Percentiles rank a stretch among this genome's conserved stretches.
phyloP scores from a whole-genome alignment of 345 rosid species.

The Pseudoturritis turrita region DNA sequence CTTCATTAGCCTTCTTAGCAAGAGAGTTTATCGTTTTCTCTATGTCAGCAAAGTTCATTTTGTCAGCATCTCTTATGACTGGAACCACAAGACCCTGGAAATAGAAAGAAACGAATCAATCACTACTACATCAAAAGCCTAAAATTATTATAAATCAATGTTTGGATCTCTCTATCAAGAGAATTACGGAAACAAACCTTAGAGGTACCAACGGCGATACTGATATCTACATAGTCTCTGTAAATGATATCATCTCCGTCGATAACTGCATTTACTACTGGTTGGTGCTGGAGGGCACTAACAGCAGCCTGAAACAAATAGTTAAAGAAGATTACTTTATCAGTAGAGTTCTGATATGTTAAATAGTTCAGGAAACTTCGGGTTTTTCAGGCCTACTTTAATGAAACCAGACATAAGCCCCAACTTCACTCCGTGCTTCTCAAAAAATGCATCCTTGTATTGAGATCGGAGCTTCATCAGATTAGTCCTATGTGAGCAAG shows the following conservation, averaged over 20 bases:
- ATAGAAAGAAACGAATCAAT: conserved; percentile 5
- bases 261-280: conserved; percentile 94
- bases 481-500: conserved; percentile 62
- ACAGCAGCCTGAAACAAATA: conserved; percentile 75
- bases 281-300: conserved; percentile 93
- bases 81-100: conserved; percentile 87
- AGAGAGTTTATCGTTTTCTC: conserved; percentile 88
- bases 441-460: conserved; percentile 91
- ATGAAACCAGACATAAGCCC: conserved; percentile 98
- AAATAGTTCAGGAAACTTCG: background rate
- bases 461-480: conserved; percentile 97
- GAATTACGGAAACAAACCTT: conserved; percentile 36
- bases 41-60: conserved; percentile 83
- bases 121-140: background rate
- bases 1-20: conserved; percentile 89
- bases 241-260: conserved; percentile 98
- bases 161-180: background rate
- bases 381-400: conserved; percentile 43
- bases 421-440: conserved; percentile 96
- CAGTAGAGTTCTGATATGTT: background rate
- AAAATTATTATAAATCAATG: background rate
- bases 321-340: conserved; percentile 1
- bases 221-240: conserved; percentile 90
- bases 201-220: conserved; percentile 76
- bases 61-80: conserved; percentile 68